Conservation (phyloP, 352 stramenopile genomes). For the Phytophthora fragariaefolia region DNA sequence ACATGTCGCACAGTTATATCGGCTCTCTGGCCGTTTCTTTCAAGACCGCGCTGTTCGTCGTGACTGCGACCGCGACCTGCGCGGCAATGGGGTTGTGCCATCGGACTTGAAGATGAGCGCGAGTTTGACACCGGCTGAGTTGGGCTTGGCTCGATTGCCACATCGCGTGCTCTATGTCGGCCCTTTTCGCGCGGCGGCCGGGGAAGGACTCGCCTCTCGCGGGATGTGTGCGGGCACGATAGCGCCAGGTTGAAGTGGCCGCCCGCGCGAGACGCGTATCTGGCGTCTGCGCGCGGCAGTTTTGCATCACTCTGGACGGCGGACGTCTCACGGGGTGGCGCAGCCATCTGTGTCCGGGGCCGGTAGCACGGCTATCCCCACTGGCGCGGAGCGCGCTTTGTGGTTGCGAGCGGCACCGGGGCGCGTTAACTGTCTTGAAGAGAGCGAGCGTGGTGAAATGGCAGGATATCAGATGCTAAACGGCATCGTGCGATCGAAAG, state of each 20-base stretch:
- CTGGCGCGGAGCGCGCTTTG: neutral
- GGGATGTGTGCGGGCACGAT: conserved; percentile 17
- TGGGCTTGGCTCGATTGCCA: conserved; percentile 9
- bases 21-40: neutral
- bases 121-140: conserved; percentile 13
- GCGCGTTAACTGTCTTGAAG: neutral
- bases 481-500: neutral
- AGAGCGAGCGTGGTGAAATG: conserved; percentile 1
- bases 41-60: neutral
- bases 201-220: conserved; percentile 14
- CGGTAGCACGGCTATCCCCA: conserved; percentile 16
- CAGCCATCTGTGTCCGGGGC: conserved; percentile 8
- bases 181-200: conserved; percentile 6
- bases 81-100: conserved; percentile 14
- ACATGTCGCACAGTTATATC: neutral
- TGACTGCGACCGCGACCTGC: neutral
- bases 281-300: conserved; percentile 6
- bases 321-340: conserved; percentile 22
- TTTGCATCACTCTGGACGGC: neutral
- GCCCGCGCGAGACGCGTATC: conserved; percentile 9
- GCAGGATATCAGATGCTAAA: neutral
- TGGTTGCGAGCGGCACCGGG: neutral
- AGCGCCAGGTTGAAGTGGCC: conserved; percentile 19
- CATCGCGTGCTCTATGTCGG: conserved; percentile 29
- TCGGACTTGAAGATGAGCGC: conserved; percentile 33